These are phyloP conservation scores for Tardiomyces blankii DNA, from an alignment of 1,139 yeast species.

Conservation along the genomic window DNA sequence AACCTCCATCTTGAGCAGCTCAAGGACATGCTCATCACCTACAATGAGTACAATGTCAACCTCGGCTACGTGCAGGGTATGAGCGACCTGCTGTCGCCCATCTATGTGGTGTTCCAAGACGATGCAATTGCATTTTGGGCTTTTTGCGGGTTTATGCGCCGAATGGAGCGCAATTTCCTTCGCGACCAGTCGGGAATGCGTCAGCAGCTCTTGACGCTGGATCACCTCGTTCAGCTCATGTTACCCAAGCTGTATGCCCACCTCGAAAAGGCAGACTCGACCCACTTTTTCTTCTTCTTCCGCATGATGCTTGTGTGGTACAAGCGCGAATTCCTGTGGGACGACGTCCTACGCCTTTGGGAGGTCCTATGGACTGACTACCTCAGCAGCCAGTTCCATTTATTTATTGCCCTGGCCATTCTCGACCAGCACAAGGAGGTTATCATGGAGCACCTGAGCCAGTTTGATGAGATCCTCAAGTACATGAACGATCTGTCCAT, in stretches of 20 bases:
- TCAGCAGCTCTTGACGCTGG: conserved; percentile 71
- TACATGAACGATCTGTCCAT: conserved; percentile 85
- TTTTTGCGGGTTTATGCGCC: conserved; percentile 77
- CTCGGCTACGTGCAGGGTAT: conserved; percentile 97
- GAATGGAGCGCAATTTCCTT: conserved; percentile 90
- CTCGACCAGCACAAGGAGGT: conserved; percentile 77
- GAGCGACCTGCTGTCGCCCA: conserved; percentile 86
- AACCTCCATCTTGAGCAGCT: conserved; percentile 58
- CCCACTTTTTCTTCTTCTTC: conserved; percentile 85
- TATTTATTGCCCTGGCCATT: conserved; percentile 78
- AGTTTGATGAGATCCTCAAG: conserved; percentile 85
- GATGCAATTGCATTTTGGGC: conserved; percentile 84
- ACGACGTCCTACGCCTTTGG: conserved; percentile 73
- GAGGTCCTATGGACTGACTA: conserved; percentile 86
- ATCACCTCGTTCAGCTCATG: conserved; percentile 79
- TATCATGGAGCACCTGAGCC: conserved; percentile 57
- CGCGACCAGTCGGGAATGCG: conserved; percentile 92
- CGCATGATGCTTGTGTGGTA: conserved; percentile 93
- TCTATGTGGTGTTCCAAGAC: conserved; percentile 68
- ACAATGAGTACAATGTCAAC: conserved; percentile 70
- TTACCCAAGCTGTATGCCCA: conserved; percentile 76
- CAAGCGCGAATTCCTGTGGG: conserved; percentile 82
- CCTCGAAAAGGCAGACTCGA: conserved; percentile 76
- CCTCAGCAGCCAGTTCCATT: conserved; percentile 74
- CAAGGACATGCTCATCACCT: conserved; percentile 74